Conservation (phyloP, 108 stramenopile species). For the Nitzschia sp. region DNA sequence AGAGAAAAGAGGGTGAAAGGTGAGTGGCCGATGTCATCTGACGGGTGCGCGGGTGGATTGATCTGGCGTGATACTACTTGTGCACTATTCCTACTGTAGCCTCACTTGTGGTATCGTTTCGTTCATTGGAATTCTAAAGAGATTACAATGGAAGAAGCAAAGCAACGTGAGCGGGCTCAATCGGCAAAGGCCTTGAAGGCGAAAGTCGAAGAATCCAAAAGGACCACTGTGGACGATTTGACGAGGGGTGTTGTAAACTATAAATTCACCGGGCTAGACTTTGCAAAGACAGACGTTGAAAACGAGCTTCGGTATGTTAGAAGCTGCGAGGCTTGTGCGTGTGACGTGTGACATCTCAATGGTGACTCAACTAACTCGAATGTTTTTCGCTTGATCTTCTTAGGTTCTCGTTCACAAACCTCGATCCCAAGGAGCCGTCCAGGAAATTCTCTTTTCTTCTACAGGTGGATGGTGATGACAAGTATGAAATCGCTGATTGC, state of each 20-base stretch:
- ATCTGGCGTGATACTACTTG: not conserved
- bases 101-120: not conserved
- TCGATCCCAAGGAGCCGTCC: constrained; percentile 41
- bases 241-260: constrained; percentile 60
- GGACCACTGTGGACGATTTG: constrained; percentile 57
- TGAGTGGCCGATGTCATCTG: not conserved
- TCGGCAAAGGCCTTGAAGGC: constrained; percentile 33
- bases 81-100: not conserved
- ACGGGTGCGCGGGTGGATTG: not conserved
- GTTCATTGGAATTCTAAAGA: constrained; percentile 2
- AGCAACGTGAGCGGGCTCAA: constrained; percentile 26
- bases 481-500: constrained; percentile 47
- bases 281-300: constrained; percentile 34
- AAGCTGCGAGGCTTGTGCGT: constrained; percentile 6
- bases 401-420: constrained; percentile 48
- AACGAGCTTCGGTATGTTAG: constrained; percentile 38
- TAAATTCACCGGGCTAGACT: constrained; percentile 56
- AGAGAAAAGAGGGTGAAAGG: constrained; percentile 32
- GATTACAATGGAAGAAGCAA: constrained; percentile 23
- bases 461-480: constrained; percentile 41
- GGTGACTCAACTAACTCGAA: not conserved
- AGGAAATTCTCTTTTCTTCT: constrained; percentile 53
- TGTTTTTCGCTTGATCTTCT: not conserved
- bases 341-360: not conserved
- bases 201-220: constrained; percentile 37